These are phyloP conservation scores for Lodderomyces parapsilosis DNA, from an alignment of 1,139 yeast species.

Conservation along the genomic window DNA sequence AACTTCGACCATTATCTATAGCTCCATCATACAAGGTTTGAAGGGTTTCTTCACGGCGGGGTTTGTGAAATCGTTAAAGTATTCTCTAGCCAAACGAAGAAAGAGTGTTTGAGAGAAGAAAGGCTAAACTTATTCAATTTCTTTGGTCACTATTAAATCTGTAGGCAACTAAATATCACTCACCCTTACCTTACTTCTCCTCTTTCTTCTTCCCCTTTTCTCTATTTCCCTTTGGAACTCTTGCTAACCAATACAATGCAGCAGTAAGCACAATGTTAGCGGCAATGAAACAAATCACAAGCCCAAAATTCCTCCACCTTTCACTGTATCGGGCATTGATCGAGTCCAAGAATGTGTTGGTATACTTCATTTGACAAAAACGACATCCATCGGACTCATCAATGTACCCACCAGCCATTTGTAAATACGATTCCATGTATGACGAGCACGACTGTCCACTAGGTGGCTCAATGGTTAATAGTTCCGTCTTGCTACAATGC, in stretches of 20 bases:
- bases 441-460: slow-evolving; percentile 56
- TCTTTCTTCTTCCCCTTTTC: slow-evolving; percentile 15
- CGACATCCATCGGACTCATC: not conserved
- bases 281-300: slow-evolving; percentile 45
- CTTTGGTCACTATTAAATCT: too few species aligned
- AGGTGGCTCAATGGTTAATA: slow-evolving; percentile 27
- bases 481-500: slow-evolving; percentile 27
- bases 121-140: too few species aligned
- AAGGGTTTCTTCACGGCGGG: slow-evolving; percentile 93
- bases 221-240: slow-evolving; percentile 61
- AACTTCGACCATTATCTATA: slow-evolving; percentile 59
- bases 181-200: not conserved
- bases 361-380: slow-evolving; percentile 44
- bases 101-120: not conserved
- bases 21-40: slow-evolving; percentile 71
- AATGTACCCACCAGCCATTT: slow-evolving; percentile 46
- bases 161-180: too few species aligned
- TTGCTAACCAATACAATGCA: slow-evolving; percentile 65
- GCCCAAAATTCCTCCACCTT: slow-evolving; percentile 73
- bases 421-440: slow-evolving; percentile 47
- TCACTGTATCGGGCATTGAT: slow-evolving; percentile 43
- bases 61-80: slow-evolving; percentile 61
- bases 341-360: slow-evolving; percentile 49
- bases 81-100: slow-evolving; percentile 71
- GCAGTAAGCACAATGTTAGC: slow-evolving; percentile 55